A percentile compares a stretch with the other conserved stretches of the same genome.
Evolutionary conservation across 768 basidiomycete genomes (phyloP).

Genomic region (Harrya chromipes): DNA sequence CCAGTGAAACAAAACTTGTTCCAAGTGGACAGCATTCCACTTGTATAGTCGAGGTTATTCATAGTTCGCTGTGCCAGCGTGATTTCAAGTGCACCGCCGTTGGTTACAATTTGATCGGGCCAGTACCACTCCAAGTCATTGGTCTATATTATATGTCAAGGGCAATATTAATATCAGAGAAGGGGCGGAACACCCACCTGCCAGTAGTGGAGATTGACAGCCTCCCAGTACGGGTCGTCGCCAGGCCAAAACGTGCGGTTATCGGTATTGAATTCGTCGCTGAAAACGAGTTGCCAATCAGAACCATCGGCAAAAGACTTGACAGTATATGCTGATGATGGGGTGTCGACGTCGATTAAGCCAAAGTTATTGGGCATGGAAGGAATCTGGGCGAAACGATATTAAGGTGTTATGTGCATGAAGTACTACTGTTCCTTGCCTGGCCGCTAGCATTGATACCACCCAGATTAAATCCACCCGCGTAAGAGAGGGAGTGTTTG

Average conservation of each 20-base stretch:
- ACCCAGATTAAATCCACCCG: constrained; percentile 70
- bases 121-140: constrained; percentile 89
- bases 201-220: constrained; percentile 80
- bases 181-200: constrained; percentile 33
- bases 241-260: constrained; percentile 76
- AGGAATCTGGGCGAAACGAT: constrained; percentile 43
- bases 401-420: background rate
- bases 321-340: constrained; percentile 51
- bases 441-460: constrained; percentile 78
- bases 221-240: constrained; percentile 91
- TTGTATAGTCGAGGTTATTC: constrained; percentile 70
- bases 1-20: constrained; percentile 97
- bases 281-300: constrained; percentile 69
- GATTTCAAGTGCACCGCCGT: constrained; percentile 70
- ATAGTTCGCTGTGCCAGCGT: constrained; percentile 63
- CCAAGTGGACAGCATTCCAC: constrained; percentile 67
- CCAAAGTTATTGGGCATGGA: constrained; percentile 60
- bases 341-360: constrained; percentile 77
- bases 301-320: constrained; percentile 51
- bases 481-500: constrained; percentile 38
- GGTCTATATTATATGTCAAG: constrained; percentile 38
- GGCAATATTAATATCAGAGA: background rate
- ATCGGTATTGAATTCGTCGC: constrained; percentile 83
- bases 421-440: constrained; percentile 30
- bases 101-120: constrained; percentile 73